A percentile compares a stretch with the other conserved stretches of the same genome.
These are phyloP conservation scores for Coemansia sp. DNA, from an alignment of 192 early-diverging fungal species.

Conservation along the genomic window DNA sequence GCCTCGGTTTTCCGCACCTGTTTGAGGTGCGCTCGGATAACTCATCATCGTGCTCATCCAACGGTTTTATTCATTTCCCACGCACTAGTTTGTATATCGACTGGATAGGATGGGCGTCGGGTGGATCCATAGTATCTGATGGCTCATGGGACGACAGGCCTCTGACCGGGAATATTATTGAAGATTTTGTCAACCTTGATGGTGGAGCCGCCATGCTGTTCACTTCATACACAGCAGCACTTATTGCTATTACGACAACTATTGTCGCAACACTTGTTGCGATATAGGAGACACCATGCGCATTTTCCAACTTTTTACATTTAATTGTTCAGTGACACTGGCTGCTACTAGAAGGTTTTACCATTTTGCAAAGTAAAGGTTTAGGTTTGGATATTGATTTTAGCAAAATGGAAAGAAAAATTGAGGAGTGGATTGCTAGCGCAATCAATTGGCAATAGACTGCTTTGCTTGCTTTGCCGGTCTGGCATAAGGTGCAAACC, in stretches of 20 bases:
- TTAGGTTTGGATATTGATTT: too few species aligned
- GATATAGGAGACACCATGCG: not conserved
- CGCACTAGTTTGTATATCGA: conserved; percentile 48
- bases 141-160: conserved; percentile 38
- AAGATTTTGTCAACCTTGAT: conserved; percentile 23
- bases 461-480: too few species aligned
- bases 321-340: not conserved
- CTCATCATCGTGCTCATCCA: conserved; percentile 27
- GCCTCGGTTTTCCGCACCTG: conserved; percentile 36
- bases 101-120: conserved; percentile 47
- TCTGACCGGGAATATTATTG: conserved; percentile 24
- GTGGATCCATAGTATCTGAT: conserved; percentile 39
- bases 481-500: too few species aligned
- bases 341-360: not conserved
- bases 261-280: conserved; percentile 5
- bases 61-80: conserved; percentile 48
- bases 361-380: not conserved
- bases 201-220: conserved; percentile 2
- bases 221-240: not conserved
- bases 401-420: too few species aligned
- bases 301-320: not conserved
- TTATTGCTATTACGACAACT: not conserved
- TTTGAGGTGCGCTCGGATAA: conserved; percentile 32
- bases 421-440: too few species aligned
- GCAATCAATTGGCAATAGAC: too few species aligned